Base-by-base conservation (phyloP, 73 alveolate genomes). In the Paraurostyla sp. region DNA sequence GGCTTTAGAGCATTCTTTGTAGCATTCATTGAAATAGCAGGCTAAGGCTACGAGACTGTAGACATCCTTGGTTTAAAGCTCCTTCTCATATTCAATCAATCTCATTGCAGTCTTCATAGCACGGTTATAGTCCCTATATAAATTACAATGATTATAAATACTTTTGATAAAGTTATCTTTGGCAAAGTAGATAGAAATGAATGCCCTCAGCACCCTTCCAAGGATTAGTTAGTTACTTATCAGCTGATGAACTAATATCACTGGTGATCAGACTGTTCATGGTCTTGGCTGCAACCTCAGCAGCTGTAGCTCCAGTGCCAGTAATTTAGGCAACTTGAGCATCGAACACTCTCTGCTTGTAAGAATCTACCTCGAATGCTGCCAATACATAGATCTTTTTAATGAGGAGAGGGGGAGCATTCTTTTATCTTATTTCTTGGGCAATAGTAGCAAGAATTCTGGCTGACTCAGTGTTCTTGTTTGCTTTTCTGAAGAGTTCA, bases 131-230 rank as follows among this genome's bases (percentile, higher is more conserved):
- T 98, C 97, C 71, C 84, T 69, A 69, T 16, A 60, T 69, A 3
- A 7, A 18, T 36, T 36, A 69, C 7, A 69, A 35, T 11, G 41
- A 41, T 22, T 3, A 69, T 13, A 11, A n/a, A 35, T 69, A 69
- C 84, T 99, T 99, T 83, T 95, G 98, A 88, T 97, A 97, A 45
- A 99, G 95, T 89, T 97, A 97, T 75, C 99, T 94, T 78, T 99
- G 98, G 48, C 99, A 94, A 71, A 99, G 88, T 78, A 97, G 95
- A 87, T 96, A 99, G 96, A 98, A 97, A 89, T 99, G 99, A 91
- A 95, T 97, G 57, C 99, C 99, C 92, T 99, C 99, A 18, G 99
- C 99, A 6, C 99, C 99, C 89, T 97, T 95, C 99, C 99, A 97
- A n/a, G 99, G 99, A 89, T 97, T 97, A 63, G 96, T 98, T 27